Evolutionary conservation across 2,329 filamentous ascomycete species (phyloP).

Genomic region (Alternaria solani): DNA sequence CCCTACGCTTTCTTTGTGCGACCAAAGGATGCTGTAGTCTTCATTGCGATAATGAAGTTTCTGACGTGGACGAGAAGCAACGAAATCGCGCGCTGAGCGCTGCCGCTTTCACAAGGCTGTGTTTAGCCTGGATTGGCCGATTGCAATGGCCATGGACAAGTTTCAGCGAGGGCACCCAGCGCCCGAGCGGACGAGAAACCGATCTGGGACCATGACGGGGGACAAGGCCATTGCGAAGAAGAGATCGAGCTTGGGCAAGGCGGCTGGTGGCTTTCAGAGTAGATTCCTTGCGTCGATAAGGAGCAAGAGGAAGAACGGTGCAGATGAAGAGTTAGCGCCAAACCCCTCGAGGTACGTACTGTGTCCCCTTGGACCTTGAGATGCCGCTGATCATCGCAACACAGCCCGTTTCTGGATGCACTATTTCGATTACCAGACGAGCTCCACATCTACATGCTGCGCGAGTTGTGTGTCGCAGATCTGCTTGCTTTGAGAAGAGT

Average conservation of each 20-base stretch:
- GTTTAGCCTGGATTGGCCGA: constrained; percentile 15
- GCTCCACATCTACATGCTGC: constrained; percentile 46
- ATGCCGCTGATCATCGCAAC: constrained; percentile 11
- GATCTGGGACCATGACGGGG: constrained; percentile 22
- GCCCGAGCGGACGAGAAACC: constrained; percentile 28
- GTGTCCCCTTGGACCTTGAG: not conserved
- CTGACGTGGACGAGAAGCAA: constrained; percentile 20
- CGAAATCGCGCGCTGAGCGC: constrained; percentile 20
- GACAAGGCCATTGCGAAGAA: constrained; percentile 35
- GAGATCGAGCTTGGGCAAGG: constrained; percentile 41
- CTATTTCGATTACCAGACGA: constrained; percentile 47
- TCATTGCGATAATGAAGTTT: constrained; percentile 19
- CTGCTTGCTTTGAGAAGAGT: constrained; percentile 43
- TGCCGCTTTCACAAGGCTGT: constrained; percentile 10
- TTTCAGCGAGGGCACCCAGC: constrained; percentile 32
- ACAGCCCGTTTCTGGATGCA: constrained; percentile 42
- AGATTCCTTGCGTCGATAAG: constrained; percentile 44
- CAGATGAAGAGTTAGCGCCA: constrained; percentile 27
- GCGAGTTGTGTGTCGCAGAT: constrained; percentile 46
- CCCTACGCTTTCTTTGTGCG: constrained; percentile 12
- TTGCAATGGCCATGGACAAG: constrained; percentile 31
- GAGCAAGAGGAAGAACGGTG: constrained; percentile 34
- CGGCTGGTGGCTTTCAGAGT: constrained; percentile 44
- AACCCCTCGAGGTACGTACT: constrained; percentile 36
- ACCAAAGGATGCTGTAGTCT: constrained; percentile 12